Conservation (phyloP, 2,329 filamentous ascomycete species). For the Trichophyton benhamiae region DNA sequence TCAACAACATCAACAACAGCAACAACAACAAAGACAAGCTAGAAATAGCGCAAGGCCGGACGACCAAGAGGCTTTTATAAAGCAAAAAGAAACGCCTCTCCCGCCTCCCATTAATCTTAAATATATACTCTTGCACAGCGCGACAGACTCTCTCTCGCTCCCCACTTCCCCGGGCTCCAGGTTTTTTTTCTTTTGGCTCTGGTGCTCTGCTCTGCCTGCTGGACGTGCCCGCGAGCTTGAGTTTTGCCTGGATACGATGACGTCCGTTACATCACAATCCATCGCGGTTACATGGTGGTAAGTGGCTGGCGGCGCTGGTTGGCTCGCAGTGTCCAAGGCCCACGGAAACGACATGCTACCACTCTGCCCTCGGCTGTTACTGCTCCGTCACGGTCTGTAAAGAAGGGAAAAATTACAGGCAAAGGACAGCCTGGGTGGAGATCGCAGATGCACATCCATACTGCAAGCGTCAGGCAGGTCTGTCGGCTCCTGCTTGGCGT, state of each 20-base stretch:
- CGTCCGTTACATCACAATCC: not conserved
- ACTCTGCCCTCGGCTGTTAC: not conserved
- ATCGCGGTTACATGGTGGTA: not conserved
- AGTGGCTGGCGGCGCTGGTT: not conserved
- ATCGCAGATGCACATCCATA: not conserved
- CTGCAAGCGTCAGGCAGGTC: not conserved
- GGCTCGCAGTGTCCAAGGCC: not conserved
- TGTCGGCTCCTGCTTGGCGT: not conserved
- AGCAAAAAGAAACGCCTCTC: too few relatives aligned
- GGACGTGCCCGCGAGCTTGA: not conserved
- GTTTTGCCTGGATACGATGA: not conserved
- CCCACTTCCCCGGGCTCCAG: slow-evolving; percentile 2
- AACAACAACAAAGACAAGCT: too few relatives aligned
- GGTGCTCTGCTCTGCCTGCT: not conserved
- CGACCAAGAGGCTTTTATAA: too few relatives aligned
- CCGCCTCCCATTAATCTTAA: not conserved
- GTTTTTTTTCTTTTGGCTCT: not conserved
- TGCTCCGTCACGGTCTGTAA: not conserved
- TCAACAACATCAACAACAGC: not conserved
- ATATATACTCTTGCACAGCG: not conserved
- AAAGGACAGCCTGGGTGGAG: not conserved
- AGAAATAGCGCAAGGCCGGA: too few relatives aligned
- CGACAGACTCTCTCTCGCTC: not conserved
- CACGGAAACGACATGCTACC: not conserved
- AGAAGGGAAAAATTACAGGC: not conserved